phyloP scores from a whole-genome alignment of 495 filamentous ascomycete species.

The Aspergillus conjunctus region DNA sequence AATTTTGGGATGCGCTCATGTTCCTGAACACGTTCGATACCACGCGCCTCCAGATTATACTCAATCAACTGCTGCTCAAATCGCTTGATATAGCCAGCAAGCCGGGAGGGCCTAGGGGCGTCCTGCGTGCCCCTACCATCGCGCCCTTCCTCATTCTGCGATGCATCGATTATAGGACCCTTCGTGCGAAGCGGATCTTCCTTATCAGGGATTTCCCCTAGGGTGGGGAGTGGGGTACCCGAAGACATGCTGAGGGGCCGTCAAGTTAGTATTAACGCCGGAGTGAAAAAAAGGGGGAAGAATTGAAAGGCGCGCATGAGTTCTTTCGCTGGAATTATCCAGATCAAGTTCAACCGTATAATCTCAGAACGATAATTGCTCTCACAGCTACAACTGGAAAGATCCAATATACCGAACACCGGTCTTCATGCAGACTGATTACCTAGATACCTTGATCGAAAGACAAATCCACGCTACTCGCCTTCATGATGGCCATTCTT shows the following conservation, averaged over 20 bases:
- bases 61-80: conserved; percentile 50
- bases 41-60: conserved; percentile 68
- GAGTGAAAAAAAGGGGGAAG: conserved; percentile 2
- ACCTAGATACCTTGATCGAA: conserved; percentile 54
- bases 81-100: conserved; percentile 36
- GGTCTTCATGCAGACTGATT: conserved; percentile 51
- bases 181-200: conserved; percentile 19
- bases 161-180: conserved; percentile 12
- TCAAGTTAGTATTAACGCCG: conserved; percentile 29
- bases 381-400: conserved; percentile 6
- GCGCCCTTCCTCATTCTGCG: conserved; percentile 28
- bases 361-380: conserved; percentile 53
- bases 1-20: conserved; percentile 57
- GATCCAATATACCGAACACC: conserved; percentile 43
- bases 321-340: conserved; percentile 65
- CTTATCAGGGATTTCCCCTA: conserved; percentile 35
- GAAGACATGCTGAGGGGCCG: conserved; percentile 37
- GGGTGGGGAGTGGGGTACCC: conserved; percentile 34
- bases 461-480: conserved; percentile 48
- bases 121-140: conserved; percentile 19
- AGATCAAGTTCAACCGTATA: conserved; percentile 66
- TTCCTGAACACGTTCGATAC: conserved; percentile 70
- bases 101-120: conserved; percentile 31
- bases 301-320: conserved; percentile 49
- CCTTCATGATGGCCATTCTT: conserved; percentile 43